phyloP scores from a whole-genome alignment of 1,284 basidiomycete species.

The Volvariella surrecta region DNA sequence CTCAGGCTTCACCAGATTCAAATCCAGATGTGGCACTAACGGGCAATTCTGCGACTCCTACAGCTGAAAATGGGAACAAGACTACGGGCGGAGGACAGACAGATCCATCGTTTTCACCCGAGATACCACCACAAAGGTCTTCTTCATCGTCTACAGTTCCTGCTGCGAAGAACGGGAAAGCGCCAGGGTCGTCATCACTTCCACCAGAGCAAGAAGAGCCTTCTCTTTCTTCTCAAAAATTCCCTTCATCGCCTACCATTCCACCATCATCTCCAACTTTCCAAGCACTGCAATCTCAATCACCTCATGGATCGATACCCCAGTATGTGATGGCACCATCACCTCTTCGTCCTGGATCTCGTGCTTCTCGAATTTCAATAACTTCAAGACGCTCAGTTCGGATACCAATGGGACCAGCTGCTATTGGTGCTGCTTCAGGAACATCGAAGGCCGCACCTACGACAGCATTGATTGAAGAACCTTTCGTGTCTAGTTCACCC shows the following conservation, averaged over 20 bases:
- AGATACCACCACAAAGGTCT: too few relatives aligned
- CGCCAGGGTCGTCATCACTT: too few relatives aligned
- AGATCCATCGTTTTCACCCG: too few relatives aligned
- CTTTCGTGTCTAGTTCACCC: constrained; percentile 29
- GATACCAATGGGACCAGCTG: constrained; percentile 44
- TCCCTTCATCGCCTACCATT: too few relatives aligned
- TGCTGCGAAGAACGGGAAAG: too few relatives aligned
- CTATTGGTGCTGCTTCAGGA: constrained; percentile 26
- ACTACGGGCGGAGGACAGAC: too few relatives aligned
- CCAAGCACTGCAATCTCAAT: constrained; percentile 26
- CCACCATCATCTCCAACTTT: constrained; percentile 15
- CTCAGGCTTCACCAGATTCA: constrained; percentile 43
- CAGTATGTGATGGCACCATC: constrained; percentile 30
- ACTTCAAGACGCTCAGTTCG: constrained; percentile 58
- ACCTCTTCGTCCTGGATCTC: constrained; percentile 57
- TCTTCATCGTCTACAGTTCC: too few relatives aligned
- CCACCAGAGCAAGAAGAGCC: too few relatives aligned
- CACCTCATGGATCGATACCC: constrained; percentile 17
- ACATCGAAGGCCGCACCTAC: constrained; percentile 55
- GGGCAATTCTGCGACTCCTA: neutral
- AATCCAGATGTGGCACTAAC: constrained; percentile 2
- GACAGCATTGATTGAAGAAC: constrained; percentile 54
- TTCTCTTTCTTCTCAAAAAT: too few relatives aligned
- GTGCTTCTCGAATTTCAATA: constrained; percentile 55
- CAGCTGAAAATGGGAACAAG: neutral